These are phyloP conservation scores for Aaosphaeria arxii DNA, from an alignment of 2,329 filamentous ascomycete genomes.

Conservation along the genomic window DNA sequence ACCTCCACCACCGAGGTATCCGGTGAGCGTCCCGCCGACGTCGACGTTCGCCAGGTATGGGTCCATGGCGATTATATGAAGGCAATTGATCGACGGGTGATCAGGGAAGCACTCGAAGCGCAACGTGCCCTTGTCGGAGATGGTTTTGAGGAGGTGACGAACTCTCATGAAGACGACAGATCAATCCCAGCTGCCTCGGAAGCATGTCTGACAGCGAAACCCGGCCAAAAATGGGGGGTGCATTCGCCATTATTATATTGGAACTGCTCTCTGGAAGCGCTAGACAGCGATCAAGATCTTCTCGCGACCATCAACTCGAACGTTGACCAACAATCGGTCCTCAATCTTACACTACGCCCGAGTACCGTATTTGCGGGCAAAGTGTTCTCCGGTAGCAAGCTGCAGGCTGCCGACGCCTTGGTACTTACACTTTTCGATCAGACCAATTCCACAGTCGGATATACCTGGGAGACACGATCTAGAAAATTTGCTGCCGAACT, in stretches of 20 bases:
- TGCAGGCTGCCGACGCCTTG: conserved; percentile 72
- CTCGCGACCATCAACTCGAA: conserved; percentile 66
- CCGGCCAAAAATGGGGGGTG: conserved; percentile 69
- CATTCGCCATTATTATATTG: conserved; percentile 83
- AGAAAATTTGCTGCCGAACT: conserved; percentile 50
- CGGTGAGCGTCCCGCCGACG: conserved; percentile 55
- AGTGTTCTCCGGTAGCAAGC: conserved; percentile 63
- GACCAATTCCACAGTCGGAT: conserved; percentile 61
- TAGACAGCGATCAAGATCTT: conserved; percentile 62
- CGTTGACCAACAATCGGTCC: conserved; percentile 60
- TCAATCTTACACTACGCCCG: conserved; percentile 72
- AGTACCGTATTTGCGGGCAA: conserved; percentile 84
- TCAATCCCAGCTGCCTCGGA: not conserved
- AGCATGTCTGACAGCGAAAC: conserved; percentile 37
- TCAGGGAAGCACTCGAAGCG: conserved; percentile 65
- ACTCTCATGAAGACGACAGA: conserved; percentile 3
- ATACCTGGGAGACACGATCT: conserved; percentile 63
- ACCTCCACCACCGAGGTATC: conserved; percentile 67
- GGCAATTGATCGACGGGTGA: conserved; percentile 63
- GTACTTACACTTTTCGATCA: conserved; percentile 75
- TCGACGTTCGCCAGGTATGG: conserved; percentile 82
- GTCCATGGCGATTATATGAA: conserved; percentile 79
- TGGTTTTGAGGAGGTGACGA: conserved; percentile 17
- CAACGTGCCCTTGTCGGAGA: conserved; percentile 66
- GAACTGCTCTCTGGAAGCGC: conserved; percentile 61